A percentile compares a stretch with the other conserved stretches of the same genome.
These are phyloP conservation scores for Radiomyces spectabilis DNA, from an alignment of 192 early-diverging fungal species.

Conservation along the genomic window DNA sequence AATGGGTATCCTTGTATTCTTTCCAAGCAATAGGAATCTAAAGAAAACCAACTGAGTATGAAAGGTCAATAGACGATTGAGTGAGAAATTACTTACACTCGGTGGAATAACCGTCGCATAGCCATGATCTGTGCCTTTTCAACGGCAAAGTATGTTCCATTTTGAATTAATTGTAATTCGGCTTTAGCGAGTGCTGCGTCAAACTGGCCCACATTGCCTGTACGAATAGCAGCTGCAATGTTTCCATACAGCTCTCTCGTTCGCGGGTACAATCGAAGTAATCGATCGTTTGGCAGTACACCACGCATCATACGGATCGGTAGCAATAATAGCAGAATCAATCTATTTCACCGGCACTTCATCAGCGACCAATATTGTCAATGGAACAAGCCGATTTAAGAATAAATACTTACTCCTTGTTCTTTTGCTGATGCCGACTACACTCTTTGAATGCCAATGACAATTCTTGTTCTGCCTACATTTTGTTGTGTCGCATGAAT, in stretches of 20 bases:
- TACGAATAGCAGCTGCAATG: conserved; percentile 56
- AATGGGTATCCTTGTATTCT: conserved; percentile 53
- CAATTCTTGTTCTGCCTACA: conserved; percentile 47
- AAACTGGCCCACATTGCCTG: conserved; percentile 70
- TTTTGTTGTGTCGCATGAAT: neutral
- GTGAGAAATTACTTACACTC: conserved; percentile 51
- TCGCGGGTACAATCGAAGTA: conserved; percentile 57
- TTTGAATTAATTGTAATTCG: conserved; percentile 51
- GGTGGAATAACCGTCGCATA: conserved; percentile 69
- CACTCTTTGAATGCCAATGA: conserved; percentile 42
- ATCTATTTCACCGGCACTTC: too few relatives aligned
- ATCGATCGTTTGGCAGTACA: conserved; percentile 48
- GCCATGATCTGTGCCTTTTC: conserved; percentile 69
- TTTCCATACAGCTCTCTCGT: conserved; percentile 53
- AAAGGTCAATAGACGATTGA: neutral
- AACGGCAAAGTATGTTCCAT: conserved; percentile 76
- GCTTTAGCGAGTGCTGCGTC: conserved; percentile 51
- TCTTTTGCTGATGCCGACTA: conserved; percentile 22
- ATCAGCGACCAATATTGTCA: too few relatives aligned
- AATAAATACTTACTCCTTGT: conserved; percentile 31
- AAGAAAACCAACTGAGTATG: neutral
- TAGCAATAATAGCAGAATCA: conserved; percentile 75
- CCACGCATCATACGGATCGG: conserved; percentile 74
- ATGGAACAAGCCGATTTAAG: neutral
- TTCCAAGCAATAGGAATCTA: conserved; percentile 45